A percentile compares a stretch with the other conserved stretches of the same genome.
These are phyloP conservation scores for Metschnikowia gruessii DNA, from an alignment of 805 yeast species.

Conservation along the genomic window DNA sequence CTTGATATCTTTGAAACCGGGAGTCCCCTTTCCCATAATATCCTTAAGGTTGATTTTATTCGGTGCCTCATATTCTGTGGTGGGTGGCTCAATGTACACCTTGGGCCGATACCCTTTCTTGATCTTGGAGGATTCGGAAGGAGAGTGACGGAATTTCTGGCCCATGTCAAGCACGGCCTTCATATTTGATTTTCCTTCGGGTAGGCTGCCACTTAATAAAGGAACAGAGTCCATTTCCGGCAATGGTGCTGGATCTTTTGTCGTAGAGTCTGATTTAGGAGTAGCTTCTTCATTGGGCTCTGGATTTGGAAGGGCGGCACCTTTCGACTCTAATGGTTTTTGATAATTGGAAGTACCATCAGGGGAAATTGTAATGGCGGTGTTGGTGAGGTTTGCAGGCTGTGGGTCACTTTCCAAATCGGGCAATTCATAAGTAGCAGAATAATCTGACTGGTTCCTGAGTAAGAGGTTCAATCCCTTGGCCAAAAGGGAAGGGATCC, in stretches of 20 bases:
- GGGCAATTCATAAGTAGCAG: slow-evolving; percentile 6
- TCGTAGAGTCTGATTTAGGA: too few relatives aligned
- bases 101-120: background rate
- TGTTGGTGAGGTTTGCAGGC: background rate
- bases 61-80: background rate
- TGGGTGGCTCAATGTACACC: background rate
- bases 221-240: background rate
- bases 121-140: background rate
- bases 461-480: slow-evolving; percentile 6
- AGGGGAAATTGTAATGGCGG: background rate
- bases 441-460: background rate
- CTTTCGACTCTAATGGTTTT: too few relatives aligned
- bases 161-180: slow-evolving; percentile 6
- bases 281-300: too few relatives aligned
- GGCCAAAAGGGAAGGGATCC: slow-evolving; percentile 5
- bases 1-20: background rate
- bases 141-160: background rate
- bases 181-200: slow-evolving; percentile 4
- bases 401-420: background rate
- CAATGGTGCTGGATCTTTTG: too few relatives aligned
- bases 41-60: slow-evolving; percentile 1
- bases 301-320: too few relatives aligned
- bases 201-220: background rate
- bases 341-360: background rate
- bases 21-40: background rate